Evolutionary conservation across 1,284 basidiomycete genomes (phyloP), one percentile per base, ranked within the genome.

Genomic region (Trametes pubescens): DNA sequence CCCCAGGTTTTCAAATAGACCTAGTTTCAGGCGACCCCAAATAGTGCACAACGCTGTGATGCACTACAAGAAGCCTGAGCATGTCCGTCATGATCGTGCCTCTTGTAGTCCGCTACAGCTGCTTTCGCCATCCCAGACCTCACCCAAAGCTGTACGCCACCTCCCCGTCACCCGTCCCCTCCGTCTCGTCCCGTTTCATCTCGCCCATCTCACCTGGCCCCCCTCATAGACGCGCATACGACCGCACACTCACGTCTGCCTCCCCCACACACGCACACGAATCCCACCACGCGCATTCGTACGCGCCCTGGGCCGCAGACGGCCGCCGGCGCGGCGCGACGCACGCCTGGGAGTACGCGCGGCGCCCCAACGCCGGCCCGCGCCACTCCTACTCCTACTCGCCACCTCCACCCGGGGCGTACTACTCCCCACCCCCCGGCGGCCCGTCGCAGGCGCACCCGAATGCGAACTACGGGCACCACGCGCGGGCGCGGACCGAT

Each of bases 321-420:
- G 56, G 67, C 9, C 76, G 75, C 21, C 69, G 72, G 13, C 73
- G 77, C n/a, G 77, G 76, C 34, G 79, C 80, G 32, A 79, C 78
- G 3, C 71, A 81, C 64, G 80, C 80, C 1, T 81, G 80, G 80
- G 78, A 78, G 58, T 71, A 75, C 59, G 57, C 73, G 4, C 71
- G 71, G n/a, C 69, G 71, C 21, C 68, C 71, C 13, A 69, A 66
- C 46, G 6, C 64, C 29, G 52, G 64, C 35, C 65, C 62, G 13
- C 57, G 61, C 21, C 32, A 51, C 9, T 51, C 46, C 2, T 58
- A 65, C 48, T 26, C 64, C 16, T 61, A 64, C 34, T 32, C 29
- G 8, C 62, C 64, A 38, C 68, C 62, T 16, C 66, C 71, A 26
- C 68, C 72, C 18, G 69, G 65, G n/a, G 61, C 72, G 26, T 66